Conservation (phyloP, 495 filamentous ascomycete species). For the Penicillium crystallinum region DNA sequence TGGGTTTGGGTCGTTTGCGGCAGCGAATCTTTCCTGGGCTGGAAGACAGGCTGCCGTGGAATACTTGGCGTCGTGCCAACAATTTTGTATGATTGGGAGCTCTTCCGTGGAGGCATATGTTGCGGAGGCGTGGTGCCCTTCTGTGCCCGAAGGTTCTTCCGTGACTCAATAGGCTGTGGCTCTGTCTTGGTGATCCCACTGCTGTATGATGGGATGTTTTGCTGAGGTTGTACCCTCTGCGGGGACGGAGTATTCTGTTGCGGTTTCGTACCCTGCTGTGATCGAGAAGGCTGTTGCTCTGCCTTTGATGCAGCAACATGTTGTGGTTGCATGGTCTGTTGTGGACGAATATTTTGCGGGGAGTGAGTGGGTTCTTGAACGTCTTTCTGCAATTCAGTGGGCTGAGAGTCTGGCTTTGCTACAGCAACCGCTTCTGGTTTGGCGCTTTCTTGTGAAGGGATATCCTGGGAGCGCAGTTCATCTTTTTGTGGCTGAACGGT, state of each 20-base stretch:
- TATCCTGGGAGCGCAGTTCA: not conserved
- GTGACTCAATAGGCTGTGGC: not conserved
- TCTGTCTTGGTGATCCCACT: not conserved
- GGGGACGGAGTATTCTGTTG: not conserved
- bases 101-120: not conserved
- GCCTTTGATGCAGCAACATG: not conserved
- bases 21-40: not conserved
- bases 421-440: not conserved
- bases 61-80: not conserved
- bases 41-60: not conserved
- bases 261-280: not conserved
- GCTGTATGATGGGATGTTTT: not conserved
- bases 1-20: not conserved
- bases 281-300: not conserved
- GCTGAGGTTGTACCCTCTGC: not conserved
- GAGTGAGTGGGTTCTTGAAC: slow-evolving; percentile 3
- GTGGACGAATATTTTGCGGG: not conserved
- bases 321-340: not conserved
- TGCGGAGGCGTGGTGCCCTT: not conserved
- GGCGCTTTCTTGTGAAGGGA: not conserved
- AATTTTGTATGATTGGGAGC: not conserved
- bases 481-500: not conserved
- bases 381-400: not conserved
- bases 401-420: slow-evolving; percentile 12
- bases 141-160: not conserved